Evolutionary conservation across 78 protist genomes (phyloP).

Genomic region (Dictyostelium capitatum): DNA sequence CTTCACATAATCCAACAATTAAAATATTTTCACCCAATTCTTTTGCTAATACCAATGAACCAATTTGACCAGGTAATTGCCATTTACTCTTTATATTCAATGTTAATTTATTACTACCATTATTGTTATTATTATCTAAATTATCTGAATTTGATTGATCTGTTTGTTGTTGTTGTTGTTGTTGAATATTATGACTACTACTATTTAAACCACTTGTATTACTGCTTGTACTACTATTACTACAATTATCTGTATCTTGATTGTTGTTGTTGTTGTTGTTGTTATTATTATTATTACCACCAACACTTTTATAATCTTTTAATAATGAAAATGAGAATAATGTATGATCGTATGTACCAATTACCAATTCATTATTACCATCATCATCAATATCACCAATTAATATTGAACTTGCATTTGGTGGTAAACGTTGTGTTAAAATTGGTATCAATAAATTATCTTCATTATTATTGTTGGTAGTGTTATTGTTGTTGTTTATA

Average conservation of each 20-base stretch:
- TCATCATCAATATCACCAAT: conserved; percentile 70
- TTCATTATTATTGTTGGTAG: not conserved
- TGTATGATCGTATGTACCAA: conserved; percentile 76
- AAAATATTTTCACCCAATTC: conserved; percentile 58
- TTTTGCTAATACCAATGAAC: conserved; percentile 52
- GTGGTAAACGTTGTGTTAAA: conserved; percentile 58
- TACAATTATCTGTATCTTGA: not conserved
- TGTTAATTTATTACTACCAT: not conserved
- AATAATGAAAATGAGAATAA: conserved; percentile 30
- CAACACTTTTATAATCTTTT: not conserved
- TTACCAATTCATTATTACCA: conserved; percentile 60
- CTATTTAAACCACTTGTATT: not conserved
- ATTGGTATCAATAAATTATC: conserved; percentile 14
- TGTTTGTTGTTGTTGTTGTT: not conserved
- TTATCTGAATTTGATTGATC: not conserved
- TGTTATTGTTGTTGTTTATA: not conserved
- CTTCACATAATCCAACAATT: conserved; percentile 63
- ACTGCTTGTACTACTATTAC: not conserved
- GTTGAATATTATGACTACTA: not conserved
- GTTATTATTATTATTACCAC: not conserved
- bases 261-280: not conserved
- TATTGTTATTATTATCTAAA: not conserved
- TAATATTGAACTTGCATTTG: conserved; percentile 63
- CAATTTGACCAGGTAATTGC: conserved; percentile 79
- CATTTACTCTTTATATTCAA: conserved; percentile 53